Base-by-base conservation (phyloP, 208 protist species). In the Acanthamoeba royreba region DNA sequence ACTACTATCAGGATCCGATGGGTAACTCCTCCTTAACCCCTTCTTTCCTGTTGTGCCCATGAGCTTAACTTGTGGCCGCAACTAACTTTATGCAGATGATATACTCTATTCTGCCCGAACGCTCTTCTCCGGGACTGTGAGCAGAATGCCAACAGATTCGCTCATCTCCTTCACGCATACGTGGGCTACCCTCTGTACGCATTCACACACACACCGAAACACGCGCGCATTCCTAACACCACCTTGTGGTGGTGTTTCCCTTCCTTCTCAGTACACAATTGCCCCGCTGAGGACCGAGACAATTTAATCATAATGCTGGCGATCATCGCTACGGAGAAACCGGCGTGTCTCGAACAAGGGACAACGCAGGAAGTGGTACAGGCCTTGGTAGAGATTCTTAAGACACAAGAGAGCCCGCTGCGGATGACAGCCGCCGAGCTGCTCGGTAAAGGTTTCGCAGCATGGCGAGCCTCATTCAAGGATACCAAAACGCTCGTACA, bases 1-100 rank as follows among this genome's bases (percentile, higher is more conserved):
- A 28, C 53, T 89, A 66, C 38, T 89, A 66, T 28, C 83, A 89
- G 35, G 83, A 89, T 35, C 49, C 83, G 49, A 69, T 89, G 46
- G 83, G 83, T 89, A 69, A 15, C 4, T n/a, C 28, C 0, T 4
- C 9, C 46, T 33, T 89, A 69, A 15, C 4, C 38, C 28, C 0
- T 4, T 5, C 46, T 33, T 66, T 45, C 83, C 9, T 55, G 49
- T 55, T 55, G 49, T 9, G 49, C 13, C 19, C 49, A 9, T 9
- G 49, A 19, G 49, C 5, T 15, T 69, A 8, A 38, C 7, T 69
- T 69, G 58, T 38, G 28, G n/a, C 61, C 61, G 40, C 4, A 33
- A 53, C 8, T 40, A 35, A 38, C 17, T 49, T 19, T 4, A 17
- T 28, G 40, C 52, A 89, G 83, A 89, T 15, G 83, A 89, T 22